phyloP scores from a whole-genome alignment of 257 asterid species.

The Lavandula angustifolia region DNA sequence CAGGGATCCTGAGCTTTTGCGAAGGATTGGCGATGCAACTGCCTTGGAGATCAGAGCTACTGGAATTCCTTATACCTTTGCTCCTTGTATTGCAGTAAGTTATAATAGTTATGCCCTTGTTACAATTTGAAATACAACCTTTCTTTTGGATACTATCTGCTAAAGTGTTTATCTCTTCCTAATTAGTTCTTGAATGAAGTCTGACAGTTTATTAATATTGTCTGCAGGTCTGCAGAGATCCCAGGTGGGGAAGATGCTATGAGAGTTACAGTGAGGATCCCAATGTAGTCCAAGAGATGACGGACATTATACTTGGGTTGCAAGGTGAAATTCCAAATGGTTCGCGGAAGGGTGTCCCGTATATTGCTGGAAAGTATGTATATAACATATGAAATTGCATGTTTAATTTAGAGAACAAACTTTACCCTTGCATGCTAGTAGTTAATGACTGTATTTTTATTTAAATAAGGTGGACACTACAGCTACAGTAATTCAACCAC shows the following conservation, averaged over 20 bases:
- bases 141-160: neutral
- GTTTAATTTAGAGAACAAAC: constrained; percentile 2
- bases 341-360: constrained; percentile 72
- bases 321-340: constrained; percentile 84
- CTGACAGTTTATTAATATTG: constrained; percentile 18
- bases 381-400: constrained; percentile 28
- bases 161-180: neutral
- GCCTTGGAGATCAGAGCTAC: constrained; percentile 89
- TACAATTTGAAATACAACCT: neutral
- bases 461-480: neutral
- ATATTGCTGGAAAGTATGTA: constrained; percentile 78
- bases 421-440: constrained; percentile 19
- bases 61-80: constrained; percentile 84
- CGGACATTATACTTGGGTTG: constrained; percentile 76
- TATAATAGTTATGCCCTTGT: constrained; percentile 24
- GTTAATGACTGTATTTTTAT: neutral
- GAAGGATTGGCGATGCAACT: constrained; percentile 83
- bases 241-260: constrained; percentile 96
- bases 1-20: constrained; percentile 78
- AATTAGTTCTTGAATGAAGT: constrained; percentile 13
- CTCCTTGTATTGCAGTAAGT: constrained; percentile 95
- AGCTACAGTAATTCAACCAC: constrained; percentile 8
- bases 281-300: constrained; percentile 75
- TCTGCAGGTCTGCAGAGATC: constrained; percentile 87
- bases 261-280: constrained; percentile 95